phyloP scores from a whole-genome alignment of 257 asterid genomes.

The Asclepias syriaca region DNA sequence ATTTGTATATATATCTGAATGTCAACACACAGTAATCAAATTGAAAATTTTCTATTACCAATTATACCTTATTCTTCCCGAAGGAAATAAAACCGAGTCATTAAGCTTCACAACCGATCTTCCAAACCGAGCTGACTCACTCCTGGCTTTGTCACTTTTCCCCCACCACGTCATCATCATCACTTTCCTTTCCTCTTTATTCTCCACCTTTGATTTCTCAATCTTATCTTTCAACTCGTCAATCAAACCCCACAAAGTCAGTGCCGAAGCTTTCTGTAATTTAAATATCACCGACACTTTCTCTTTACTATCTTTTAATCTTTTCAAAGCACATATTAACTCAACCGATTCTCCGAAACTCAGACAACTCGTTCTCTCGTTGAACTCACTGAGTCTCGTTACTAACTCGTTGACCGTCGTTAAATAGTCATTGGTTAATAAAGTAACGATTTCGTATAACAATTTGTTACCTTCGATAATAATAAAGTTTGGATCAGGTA shows the following conservation, averaged over 20 bases:
- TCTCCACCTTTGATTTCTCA: slow-evolving; percentile 28
- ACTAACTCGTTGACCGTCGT: slow-evolving; percentile 47
- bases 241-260: slow-evolving; percentile 44
- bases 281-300: slow-evolving; percentile 25
- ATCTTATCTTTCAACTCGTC: slow-evolving; percentile 32
- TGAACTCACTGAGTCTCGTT: slow-evolving; percentile 50
- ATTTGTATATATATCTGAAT: background rate
- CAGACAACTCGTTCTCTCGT: slow-evolving; percentile 41
- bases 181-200: slow-evolving; percentile 24
- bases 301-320: slow-evolving; percentile 52
- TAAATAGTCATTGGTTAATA: slow-evolving; percentile 42
- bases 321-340: slow-evolving; percentile 41
- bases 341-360: slow-evolving; percentile 68
- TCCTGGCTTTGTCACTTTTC: slow-evolving; percentile 15
- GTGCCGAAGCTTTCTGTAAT: slow-evolving; percentile 46
- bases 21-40: background rate
- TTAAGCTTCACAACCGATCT: background rate
- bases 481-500: slow-evolving; percentile 35
- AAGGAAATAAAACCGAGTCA: slow-evolving; percentile 43
- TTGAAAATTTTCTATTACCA: background rate
- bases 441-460: slow-evolving; percentile 35
- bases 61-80: slow-evolving; percentile 29
- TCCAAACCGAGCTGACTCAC: slow-evolving; percentile 65
- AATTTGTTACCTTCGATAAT: slow-evolving; percentile 39
- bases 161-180: slow-evolving; percentile 24